Evolutionary conservation across 2,329 filamentous ascomycete genomes (phyloP), one percentile per base, ranked within the genome.

Genomic region (Colletotrichum phormii): DNA sequence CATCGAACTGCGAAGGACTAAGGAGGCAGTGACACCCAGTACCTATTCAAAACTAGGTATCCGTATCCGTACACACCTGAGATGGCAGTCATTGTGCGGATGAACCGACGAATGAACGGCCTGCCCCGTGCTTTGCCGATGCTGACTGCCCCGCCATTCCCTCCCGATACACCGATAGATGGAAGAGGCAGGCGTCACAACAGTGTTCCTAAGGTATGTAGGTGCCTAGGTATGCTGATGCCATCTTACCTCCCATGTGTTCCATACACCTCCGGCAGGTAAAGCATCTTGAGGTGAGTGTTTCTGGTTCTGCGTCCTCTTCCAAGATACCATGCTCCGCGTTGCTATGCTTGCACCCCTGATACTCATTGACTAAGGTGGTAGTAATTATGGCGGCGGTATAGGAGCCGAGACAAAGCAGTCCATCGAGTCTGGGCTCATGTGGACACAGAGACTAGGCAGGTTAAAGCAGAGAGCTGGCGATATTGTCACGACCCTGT

Each of bases 71-170:
- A 15, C 13, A 42, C 15, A 18, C 15, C 37, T 42, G 37, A 22
- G 33, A 51, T 29, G 57, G 26, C 46, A 51, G 54, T 53, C 22
- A 29, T 29, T 31, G 5, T 12, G 53, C 63, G 37, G 51, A 63
- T 18, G 63, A 71, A 53, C 51, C 37, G 51, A 72, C 64, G n/a
- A 68, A 72, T 69, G 29, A 51, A n/a, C 42, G 24, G 49, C 49
- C 13, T 61, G 35, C 18, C 22, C 22, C 35, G 22, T 12, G 62
- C 31, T 22, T 42, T 55, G 26, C 12, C 22, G 31, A 63, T 24
- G 60, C 60, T 51, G 29, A 63, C 60, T 63, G 42, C 18, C n/a
- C 60, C 60, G n/a, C 29, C 29, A 49, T 24, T 22, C 11, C 11
- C 26, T 31, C 31, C 60, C 18, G 11, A 29, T 31, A 62, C 24